Evolutionary conservation across 2,329 filamentous ascomycete genomes (phyloP), one percentile per base, ranked within the genome.

Genomic region (Stromatinia cepivora): DNA sequence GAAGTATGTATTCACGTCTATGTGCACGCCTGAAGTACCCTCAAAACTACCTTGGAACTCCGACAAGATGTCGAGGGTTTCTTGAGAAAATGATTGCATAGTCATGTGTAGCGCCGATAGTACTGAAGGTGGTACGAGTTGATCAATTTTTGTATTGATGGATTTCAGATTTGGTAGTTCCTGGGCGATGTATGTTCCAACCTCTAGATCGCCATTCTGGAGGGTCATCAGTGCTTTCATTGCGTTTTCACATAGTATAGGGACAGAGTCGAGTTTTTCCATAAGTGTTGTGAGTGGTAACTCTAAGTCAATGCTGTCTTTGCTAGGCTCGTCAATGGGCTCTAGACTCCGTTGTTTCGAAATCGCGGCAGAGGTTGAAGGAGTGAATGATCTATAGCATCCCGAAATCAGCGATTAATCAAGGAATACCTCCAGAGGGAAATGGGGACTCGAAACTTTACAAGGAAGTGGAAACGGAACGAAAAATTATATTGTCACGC

Each of bases 51-150:
- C 3, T 52, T 25, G 45, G 20, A 63, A 39, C 5, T 28, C 13
- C 31, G 13, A 28, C 6, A 52, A 39, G 5, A 7, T 4, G 20
- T 36, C 22, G n/a, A 63, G 22, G 3, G 48, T n/a, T 52, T 63
- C 15, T 36, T 39, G 46, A 39, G 46, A 52, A 39, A 63, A 9
- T 28, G 31, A 52, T 2, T 31, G 22, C 5, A 63, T 20, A 39
- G 3, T 63, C 34, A 25, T 36, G 31, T 15, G 48, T 13, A 63
- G 31, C 22, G 31, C 45, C 0, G 22, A 63, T 1, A 63, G 22
- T 20, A 63, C 25, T n/a, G 31, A n/a, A 20, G 59, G 69, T 42
- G 70, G 31, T 5, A 52, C n/a, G 9, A 67, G 28, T 22, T 20
- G 54, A 52, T 59, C 45, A 50, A 67, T 25, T 39, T 25, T 22